Evolutionary conservation across 2,329 filamentous ascomycete genomes (phyloP).

Genomic region (Xylariaceae sp.): DNA sequence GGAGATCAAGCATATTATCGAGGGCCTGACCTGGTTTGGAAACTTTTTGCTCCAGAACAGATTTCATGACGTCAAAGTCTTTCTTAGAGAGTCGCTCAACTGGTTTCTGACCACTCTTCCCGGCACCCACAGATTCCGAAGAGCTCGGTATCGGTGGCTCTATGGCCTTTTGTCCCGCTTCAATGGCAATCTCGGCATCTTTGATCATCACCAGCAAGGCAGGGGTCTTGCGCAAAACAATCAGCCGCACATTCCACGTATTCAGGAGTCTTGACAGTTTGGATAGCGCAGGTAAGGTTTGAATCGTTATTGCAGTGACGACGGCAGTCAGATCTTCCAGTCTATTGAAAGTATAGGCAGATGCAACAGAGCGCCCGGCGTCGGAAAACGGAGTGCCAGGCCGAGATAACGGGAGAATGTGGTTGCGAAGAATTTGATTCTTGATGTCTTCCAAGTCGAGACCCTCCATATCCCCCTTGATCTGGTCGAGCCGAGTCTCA

Average conservation of each 20-base stretch:
- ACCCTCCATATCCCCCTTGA: slow-evolving; percentile 63
- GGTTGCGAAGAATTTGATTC: slow-evolving; percentile 75
- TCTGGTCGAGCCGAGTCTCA: slow-evolving; percentile 70
- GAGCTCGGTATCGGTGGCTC: slow-evolving; percentile 25
- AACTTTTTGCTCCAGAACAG: slow-evolving; percentile 65
- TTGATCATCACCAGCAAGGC: slow-evolving; percentile 61
- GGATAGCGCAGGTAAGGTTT: slow-evolving; percentile 77
- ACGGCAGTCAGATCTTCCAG: slow-evolving; percentile 89
- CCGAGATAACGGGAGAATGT: slow-evolving; percentile 61
- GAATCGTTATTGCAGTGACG: slow-evolving; percentile 86
- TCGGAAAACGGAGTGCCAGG: slow-evolving; percentile 44
- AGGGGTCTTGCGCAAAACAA: slow-evolving; percentile 71
- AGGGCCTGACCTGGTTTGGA: slow-evolving; percentile 66
- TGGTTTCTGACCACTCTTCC: slow-evolving; percentile 11
- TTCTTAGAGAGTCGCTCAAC: slow-evolving; percentile 35
- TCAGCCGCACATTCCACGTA: slow-evolving; percentile 72
- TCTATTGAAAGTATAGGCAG: slow-evolving; percentile 54
- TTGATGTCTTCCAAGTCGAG: slow-evolving; percentile 85
- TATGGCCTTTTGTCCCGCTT: slow-evolving; percentile 64
- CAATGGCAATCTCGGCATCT: slow-evolving; percentile 62
- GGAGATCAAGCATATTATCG: slow-evolving; percentile 79
- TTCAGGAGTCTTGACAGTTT: slow-evolving; percentile 69
- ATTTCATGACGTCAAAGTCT: slow-evolving; percentile 56
- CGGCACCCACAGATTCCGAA: slow-evolving; percentile 4
- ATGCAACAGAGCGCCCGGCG: slow-evolving; percentile 40